A percentile compares a stretch with the other conserved stretches of the same genome.
Evolutionary conservation across 805 yeast genomes (phyloP).

Genomic region (Lachancea fermentati): DNA sequence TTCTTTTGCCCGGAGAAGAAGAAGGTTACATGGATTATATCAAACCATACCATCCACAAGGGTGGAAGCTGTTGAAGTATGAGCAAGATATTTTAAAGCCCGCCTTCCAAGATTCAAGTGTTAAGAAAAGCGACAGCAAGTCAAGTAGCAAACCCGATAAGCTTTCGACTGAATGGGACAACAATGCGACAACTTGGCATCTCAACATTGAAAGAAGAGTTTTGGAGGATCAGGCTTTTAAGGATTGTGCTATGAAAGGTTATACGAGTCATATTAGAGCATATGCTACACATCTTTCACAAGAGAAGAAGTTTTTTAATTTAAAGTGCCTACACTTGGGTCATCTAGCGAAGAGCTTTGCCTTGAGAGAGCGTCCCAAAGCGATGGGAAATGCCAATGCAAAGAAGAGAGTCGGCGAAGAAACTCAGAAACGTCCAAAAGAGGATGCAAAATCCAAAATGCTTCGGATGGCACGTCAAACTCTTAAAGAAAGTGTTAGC

Average conservation of each 20-base stretch:
- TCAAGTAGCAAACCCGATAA: conserved; percentile 24
- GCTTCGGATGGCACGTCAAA: conserved; percentile 68
- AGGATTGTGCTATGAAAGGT: conserved; percentile 68
- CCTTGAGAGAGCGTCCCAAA: conserved; percentile 90
- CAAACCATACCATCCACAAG: conserved; percentile 50
- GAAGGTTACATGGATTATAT: conserved; percentile 73
- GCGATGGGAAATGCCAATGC: conserved; percentile 39
- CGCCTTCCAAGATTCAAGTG: conserved; percentile 29
- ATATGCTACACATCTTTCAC: conserved; percentile 85
- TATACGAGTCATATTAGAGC: conserved; percentile 90
- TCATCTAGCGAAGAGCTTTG: conserved; percentile 93
- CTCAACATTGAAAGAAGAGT: conserved; percentile 84
- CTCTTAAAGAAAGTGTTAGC: conserved; percentile 54
- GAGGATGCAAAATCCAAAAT: conserved; percentile 68
- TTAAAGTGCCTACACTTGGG: conserved; percentile 84
- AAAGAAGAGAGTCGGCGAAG: conserved; percentile 29
- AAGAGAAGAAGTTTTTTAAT: conserved; percentile 76
- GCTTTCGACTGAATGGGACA: conserved; percentile 68
- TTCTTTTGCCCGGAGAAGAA: conserved; percentile 83
- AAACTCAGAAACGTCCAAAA: conserved; percentile 36
- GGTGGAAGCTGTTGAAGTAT: conserved; percentile 45
- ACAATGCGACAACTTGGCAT: conserved; percentile 95
- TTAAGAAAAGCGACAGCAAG: conserved; percentile 30
- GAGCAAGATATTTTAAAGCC: conserved; percentile 39
- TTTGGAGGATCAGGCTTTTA: conserved; percentile 55